These are phyloP conservation scores for Ophiocordyceps polyrhachis-furcata DNA, from an alignment of 2,329 filamentous ascomycete genomes.

Conservation along the genomic window DNA sequence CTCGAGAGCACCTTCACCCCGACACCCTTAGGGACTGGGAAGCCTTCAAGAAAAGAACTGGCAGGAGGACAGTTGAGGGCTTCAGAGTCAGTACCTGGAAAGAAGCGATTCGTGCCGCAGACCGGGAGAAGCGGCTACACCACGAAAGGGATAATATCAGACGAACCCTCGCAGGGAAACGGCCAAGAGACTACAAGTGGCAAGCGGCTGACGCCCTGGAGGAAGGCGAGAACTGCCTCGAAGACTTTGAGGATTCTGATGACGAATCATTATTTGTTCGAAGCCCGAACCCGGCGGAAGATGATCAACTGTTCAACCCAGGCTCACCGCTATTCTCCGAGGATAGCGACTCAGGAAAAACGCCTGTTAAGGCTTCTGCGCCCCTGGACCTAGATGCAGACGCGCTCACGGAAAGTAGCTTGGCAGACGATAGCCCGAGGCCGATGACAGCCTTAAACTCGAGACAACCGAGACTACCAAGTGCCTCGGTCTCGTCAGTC, in stretches of 20 bases:
- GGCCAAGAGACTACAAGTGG: constrained; percentile 6
- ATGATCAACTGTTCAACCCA: background rate
- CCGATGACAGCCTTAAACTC: background rate
- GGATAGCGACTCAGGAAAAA: background rate
- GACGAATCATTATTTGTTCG: background rate
- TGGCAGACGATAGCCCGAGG: background rate
- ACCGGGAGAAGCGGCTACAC: constrained; percentile 14
- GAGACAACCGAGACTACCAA: background rate
- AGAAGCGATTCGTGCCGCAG: constrained; percentile 11
- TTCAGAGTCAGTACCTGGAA: constrained; percentile 22
- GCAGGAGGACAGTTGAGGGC: constrained; percentile 11
- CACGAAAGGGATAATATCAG: constrained; percentile 22
- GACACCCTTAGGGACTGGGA: constrained; percentile 24
- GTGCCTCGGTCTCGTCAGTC: background rate
- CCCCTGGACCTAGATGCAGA: background rate
- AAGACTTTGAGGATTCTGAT: constrained; percentile 1
- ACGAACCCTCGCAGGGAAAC: constrained; percentile 17
- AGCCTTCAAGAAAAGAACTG: constrained; percentile 17
- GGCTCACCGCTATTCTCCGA: background rate
- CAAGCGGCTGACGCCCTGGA: constrained; percentile 2
- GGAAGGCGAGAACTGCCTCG: background rate
- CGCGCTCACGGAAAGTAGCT: background rate
- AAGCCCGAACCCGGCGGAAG: background rate
- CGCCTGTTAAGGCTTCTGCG: background rate
- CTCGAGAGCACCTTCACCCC: constrained; percentile 20